A percentile compares a stretch with the other conserved stretches of the same genome.
phyloP scores from a whole-genome alignment of 2,329 filamentous ascomycete genomes.

The Monilinia laxa region DNA sequence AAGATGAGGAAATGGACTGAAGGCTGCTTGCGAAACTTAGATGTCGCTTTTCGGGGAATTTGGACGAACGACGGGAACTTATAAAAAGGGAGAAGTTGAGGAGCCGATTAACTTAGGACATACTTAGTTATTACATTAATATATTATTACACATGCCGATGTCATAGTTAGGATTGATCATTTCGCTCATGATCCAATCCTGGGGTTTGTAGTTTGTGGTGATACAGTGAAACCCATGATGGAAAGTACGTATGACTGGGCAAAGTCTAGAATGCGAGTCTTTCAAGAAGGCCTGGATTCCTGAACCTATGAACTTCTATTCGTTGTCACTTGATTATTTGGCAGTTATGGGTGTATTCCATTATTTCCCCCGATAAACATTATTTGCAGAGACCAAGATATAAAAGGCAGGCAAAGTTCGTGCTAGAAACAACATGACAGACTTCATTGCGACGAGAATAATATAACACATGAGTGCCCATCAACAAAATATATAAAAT shows the following conservation, averaged over 20 bases:
- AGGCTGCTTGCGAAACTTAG: neutral
- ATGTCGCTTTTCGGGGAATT: neutral
- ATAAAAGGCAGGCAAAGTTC: neutral
- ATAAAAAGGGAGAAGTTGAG: neutral
- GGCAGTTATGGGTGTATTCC: neutral
- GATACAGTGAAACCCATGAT: neutral
- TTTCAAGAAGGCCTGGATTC: neutral
- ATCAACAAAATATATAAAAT: neutral
- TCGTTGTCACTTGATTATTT: neutral
- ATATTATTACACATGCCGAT: neutral
- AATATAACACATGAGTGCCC: neutral
- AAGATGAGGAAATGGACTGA: neutral
- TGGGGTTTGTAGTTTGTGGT: neutral
- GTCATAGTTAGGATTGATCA: neutral
- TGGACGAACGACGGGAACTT: neutral
- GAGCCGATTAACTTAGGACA: no score
- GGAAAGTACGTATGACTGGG: conserved; percentile 1
- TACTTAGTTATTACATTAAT: neutral
- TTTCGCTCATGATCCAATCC: neutral
- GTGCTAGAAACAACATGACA: neutral
- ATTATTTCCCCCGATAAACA: neutral
- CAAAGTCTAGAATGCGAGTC: neutral
- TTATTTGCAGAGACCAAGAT: neutral
- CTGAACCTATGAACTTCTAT: neutral
- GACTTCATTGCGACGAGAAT: neutral